Evolutionary conservation across 2,329 filamentous ascomycete species (phyloP).

Genomic region (Aspergillus awamori): DNA sequence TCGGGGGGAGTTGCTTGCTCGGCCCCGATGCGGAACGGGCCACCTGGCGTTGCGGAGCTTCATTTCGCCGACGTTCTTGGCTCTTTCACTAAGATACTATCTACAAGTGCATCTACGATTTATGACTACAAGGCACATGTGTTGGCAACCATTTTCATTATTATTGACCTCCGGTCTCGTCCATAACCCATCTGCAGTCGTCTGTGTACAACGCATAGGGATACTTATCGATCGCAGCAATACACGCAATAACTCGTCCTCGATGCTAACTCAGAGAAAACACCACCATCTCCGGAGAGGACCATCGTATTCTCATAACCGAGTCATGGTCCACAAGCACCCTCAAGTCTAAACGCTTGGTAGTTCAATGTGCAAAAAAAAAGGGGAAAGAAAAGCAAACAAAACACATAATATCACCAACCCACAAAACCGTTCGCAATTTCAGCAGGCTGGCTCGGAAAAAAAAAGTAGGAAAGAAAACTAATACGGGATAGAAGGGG

Average conservation of each 20-base stretch:
- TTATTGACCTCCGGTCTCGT: constrained; percentile 15
- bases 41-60: constrained; percentile 44
- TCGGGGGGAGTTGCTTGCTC: not conserved
- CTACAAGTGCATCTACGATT: not conserved
- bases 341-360: constrained; percentile 29
- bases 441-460: constrained; percentile 29
- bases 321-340: constrained; percentile 9
- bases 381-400: constrained; percentile 11
- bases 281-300: constrained; percentile 12
- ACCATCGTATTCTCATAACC: constrained; percentile 14
- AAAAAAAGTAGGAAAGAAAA: constrained; percentile 18
- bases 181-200: constrained; percentile 21
- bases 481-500: constrained; percentile 22
- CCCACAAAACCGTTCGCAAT: constrained; percentile 36
- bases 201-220: constrained; percentile 39
- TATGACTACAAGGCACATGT: not conserved
- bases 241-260: constrained; percentile 29
- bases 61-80: constrained; percentile 34
- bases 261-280: constrained; percentile 31
- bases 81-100: not conserved
- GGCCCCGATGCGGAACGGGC: constrained; percentile 30
- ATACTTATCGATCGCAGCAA: constrained; percentile 22
- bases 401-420: constrained; percentile 25
- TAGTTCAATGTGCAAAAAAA: constrained; percentile 24
- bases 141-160: constrained; percentile 22